A percentile compares a stretch with the other conserved stretches of the same genome.
phyloP scores from a whole-genome alignment of 1,284 basidiomycete species.

The Phellinidium pouzarii region DNA sequence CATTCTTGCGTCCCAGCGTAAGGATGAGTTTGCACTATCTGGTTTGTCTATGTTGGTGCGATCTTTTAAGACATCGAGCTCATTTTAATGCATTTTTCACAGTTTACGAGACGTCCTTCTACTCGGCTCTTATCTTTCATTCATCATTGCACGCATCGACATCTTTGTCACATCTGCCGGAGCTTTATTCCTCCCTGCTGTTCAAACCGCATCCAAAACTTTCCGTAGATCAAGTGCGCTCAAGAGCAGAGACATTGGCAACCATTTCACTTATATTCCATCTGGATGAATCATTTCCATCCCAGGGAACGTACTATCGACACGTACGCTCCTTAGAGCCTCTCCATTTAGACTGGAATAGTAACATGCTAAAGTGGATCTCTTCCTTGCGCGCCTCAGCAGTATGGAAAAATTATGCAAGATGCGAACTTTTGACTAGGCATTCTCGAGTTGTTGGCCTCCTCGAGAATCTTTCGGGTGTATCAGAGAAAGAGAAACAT shows the following conservation, averaged over 20 bases:
- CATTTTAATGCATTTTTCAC: no score
- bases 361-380: slow-evolving; percentile 3
- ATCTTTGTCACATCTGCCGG: slow-evolving; percentile 6
- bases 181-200: background rate
- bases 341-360: background rate
- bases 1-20: slow-evolving; percentile 9
- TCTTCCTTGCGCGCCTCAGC: slow-evolving; percentile 2
- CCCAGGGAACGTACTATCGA: slow-evolving; percentile 9
- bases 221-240: background rate
- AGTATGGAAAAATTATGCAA: slow-evolving; percentile 5
- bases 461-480: background rate
- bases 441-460: background rate
- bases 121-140: slow-evolving; percentile 11
- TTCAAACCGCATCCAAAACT: background rate
- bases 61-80: background rate
- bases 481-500: background rate
- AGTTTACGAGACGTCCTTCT: slow-evolving; percentile 18
- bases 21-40: slow-evolving; percentile 11
- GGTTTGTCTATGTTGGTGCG: background rate
- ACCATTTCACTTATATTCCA: slow-evolving; percentile 8
- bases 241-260: background rate
- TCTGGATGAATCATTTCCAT: slow-evolving; percentile 12
- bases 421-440: slow-evolving; percentile 1
- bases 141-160: slow-evolving; percentile 8
- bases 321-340: background rate